Percentiles rank a stretch among this genome's conserved stretches.
Evolutionary conservation across 148 eudicot genomes (phyloP).

Genomic region (Rhododendron molle): DNA sequence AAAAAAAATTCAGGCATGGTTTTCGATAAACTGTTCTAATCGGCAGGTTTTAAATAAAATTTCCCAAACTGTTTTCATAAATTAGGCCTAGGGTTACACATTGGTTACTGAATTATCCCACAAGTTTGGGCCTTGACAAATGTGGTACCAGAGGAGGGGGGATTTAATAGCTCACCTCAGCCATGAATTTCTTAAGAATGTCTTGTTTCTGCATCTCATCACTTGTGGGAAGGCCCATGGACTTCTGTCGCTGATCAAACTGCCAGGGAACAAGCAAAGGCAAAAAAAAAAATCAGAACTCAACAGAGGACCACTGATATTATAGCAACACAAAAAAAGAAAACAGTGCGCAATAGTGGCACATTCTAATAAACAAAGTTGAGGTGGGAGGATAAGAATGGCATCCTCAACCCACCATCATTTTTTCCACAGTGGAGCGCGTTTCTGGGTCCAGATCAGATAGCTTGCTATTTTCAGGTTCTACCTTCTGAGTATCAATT

Average conservation of each 20-base stretch:
- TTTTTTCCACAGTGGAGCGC: conserved; percentile 74
- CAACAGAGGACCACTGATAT: not conserved
- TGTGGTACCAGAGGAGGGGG: not conserved
- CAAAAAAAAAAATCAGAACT: not conserved
- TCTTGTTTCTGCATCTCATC: conserved; percentile 86
- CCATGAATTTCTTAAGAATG: conserved; percentile 73
- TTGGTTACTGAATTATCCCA: not conserved
- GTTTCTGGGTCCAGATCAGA: conserved; percentile 86
- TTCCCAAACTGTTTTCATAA: not conserved
- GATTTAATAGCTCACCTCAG: conserved; percentile 42
- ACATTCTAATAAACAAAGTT: no score
- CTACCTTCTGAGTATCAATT: conserved; percentile 83
- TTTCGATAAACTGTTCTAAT: not conserved
- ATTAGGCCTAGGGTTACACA: not conserved
- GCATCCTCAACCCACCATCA: conserved; percentile 57
- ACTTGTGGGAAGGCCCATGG: conserved; percentile 83
- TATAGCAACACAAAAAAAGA: not conserved
- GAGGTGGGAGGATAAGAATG: not conserved
- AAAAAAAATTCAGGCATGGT: not conserved
- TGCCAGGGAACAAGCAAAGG: conserved; percentile 11
- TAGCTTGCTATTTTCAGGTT: conserved; percentile 82
- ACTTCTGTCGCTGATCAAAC: conserved; percentile 90
- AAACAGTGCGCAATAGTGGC: not conserved
- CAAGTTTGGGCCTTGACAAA: not conserved
- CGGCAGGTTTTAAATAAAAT: not conserved